Percentiles rank a stretch among this genome's conserved stretches.
Conservation (phyloP, 768 basidiomycete species). For the Pleurotus tuber-regium region DNA sequence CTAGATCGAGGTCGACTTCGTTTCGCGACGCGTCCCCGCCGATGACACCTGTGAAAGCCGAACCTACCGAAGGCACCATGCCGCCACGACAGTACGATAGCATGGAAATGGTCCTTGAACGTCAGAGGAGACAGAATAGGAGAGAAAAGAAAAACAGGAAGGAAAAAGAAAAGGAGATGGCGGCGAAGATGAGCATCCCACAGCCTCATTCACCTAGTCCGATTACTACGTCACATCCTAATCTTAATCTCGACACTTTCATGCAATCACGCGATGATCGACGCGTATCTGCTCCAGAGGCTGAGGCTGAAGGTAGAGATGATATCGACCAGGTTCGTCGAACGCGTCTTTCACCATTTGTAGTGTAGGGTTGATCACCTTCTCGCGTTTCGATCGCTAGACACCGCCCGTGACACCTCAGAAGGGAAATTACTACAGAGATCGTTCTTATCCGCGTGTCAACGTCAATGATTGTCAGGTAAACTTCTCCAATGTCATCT, state of each 20-base stretch:
- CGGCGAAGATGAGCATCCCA: conserved; percentile 20
- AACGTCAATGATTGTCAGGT: background rate
- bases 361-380: conserved; percentile 14
- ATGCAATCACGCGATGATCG: conserved; percentile 56
- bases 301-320: conserved; percentile 26
- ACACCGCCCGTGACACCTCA: conserved; percentile 51
- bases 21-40: conserved; percentile 52
- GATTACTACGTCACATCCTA: conserved; percentile 43
- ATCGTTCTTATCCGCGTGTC: conserved; percentile 25
- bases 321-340: conserved; percentile 38
- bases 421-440: conserved; percentile 60
- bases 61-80: conserved; percentile 48
- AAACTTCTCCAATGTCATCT: background rate
- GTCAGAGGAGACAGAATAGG: conserved; percentile 59
- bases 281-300: conserved; percentile 31
- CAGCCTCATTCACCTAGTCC: conserved; percentile 51
- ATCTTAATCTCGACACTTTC: conserved; percentile 45
- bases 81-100: conserved; percentile 62
- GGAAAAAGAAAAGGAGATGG: conserved; percentile 46
- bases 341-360: conserved; percentile 21
- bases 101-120: conserved; percentile 78
- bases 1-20: conserved; percentile 47
- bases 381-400: conserved; percentile 17
- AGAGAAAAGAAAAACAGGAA: conserved; percentile 49
- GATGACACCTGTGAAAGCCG: conserved; percentile 61